Evolutionary conservation across 768 basidiomycete species (phyloP), one percentile per base, ranked within the genome.

Genomic region (Lentinula aciculospora): DNA sequence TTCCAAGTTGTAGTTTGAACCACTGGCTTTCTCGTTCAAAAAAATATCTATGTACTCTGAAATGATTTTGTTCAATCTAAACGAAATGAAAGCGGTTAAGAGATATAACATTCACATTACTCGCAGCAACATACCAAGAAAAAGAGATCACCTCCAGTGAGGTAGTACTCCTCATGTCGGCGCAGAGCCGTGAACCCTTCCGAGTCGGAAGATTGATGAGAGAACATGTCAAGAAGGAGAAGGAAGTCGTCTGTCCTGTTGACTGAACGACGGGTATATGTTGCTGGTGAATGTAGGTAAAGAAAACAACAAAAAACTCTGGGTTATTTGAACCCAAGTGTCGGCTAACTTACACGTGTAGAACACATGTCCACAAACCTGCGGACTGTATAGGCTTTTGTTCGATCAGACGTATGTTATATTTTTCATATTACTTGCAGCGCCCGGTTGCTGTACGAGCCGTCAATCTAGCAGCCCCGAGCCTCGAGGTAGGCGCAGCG

Each of bases 41-140:
- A 42, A 84, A 82, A 45, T 78, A 81, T 23, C 76, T 73, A 54
- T 84, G 84, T 0, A 85, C 73, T 1, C 78, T 72, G 64, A 81
- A 85, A 3, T 79, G 69, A 32, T 72, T 69, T 48, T 80, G 76
- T 58, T 82, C 80, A 21, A 81, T 80, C 83, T 84, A 62, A 47
- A 31, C 45, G 37, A 53, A 27, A 45, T 32, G 64, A 64, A 21
- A 72, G 69, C 10, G 71, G 72, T 19, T 70, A 72, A 29, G 68
- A 32, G n/a, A 31, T 6, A 0, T 72, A 63, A 0, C 68, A 65
- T 31, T 31, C 40, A 23, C 53, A 75, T 5, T 71, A 58, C 9
- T 64, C 62, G 53, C 44, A 46, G 54, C 28, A 56, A 76, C 80
- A 61, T 74, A 84, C 82, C 31, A 80, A 57, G 61, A 83, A 77